A percentile compares a stretch with the other conserved stretches of the same genome.
Conservation (phyloP, 2,329 filamentous ascomycete genomes). For the Phaeosphaeria sp. region DNA sequence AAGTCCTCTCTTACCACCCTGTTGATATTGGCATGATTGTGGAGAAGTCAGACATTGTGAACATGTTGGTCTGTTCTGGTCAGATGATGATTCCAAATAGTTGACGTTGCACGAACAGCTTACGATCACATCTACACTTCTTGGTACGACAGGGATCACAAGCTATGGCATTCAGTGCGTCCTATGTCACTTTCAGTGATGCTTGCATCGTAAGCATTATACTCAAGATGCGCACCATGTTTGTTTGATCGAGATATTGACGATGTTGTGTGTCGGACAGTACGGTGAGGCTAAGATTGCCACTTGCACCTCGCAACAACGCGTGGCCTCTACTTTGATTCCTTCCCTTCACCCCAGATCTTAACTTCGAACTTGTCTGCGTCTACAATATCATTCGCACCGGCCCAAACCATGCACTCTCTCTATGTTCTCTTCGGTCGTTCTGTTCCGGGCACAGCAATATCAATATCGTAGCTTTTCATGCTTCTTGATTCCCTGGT, state of each 20-base stretch:
- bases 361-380: background rate
- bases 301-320: background rate
- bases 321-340: background rate
- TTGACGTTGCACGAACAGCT: slow-evolving; percentile 14
- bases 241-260: background rate
- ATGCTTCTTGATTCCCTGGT: background rate
- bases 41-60: slow-evolving; percentile 26
- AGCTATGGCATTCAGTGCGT: slow-evolving; percentile 27
- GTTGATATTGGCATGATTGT: slow-evolving; percentile 27
- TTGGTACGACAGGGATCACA: slow-evolving; percentile 35
- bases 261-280: background rate
- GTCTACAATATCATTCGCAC: background rate
- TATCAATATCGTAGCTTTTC: background rate
- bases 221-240: background rate
- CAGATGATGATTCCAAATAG: background rate
- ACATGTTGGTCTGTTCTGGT: slow-evolving; percentile 26
- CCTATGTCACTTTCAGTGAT: background rate
- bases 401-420: too few species aligned
- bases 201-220: background rate
- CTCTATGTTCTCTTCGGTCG: too few species aligned
- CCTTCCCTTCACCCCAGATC: background rate
- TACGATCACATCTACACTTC: slow-evolving; percentile 38
- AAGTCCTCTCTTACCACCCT: slow-evolving; percentile 35
- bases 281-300: background rate
- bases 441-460: too few species aligned